Percentiles rank a stretch among this genome's conserved stretches.
Evolutionary conservation across 108 stramenopile genomes (phyloP).

Genomic region (Pseudonitzschia delicatissima): DNA sequence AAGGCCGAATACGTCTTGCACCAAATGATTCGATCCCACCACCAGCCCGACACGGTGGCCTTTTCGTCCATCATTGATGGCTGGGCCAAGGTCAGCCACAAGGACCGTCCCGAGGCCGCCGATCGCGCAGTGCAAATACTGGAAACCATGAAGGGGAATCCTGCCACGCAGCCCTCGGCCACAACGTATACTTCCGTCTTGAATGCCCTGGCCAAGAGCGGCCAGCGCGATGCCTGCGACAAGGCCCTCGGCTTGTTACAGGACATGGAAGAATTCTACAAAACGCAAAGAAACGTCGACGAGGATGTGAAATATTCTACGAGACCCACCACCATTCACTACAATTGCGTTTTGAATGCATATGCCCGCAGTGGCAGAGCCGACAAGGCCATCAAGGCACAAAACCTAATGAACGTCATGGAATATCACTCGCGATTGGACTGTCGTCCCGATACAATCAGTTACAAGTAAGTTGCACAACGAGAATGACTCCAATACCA

Average conservation of each 20-base stretch:
- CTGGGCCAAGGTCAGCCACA: conserved; percentile 36
- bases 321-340: conserved; percentile 54
- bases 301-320: conserved; percentile 2
- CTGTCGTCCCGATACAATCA: conserved; percentile 56
- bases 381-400: conserved; percentile 49
- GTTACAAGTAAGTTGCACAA: conserved; percentile 42
- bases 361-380: conserved; percentile 42
- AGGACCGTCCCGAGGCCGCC: conserved; percentile 32
- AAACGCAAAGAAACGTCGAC: conserved; percentile 12
- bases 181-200: conserved; percentile 51
- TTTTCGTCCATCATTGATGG: conserved; percentile 53
- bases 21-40: conserved; percentile 21
- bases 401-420: conserved; percentile 41
- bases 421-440: conserved; percentile 12
- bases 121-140: conserved; percentile 34
- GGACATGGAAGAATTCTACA: conserved; percentile 47
- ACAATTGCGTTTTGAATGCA: conserved; percentile 63
- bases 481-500: not conserved
- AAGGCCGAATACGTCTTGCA: conserved; percentile 31
- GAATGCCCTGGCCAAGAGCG: conserved; percentile 34
- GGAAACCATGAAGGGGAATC: conserved; percentile 43
- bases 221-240: conserved; percentile 28
- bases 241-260: conserved; percentile 37
- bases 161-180: conserved; percentile 44
- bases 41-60: conserved; percentile 44